Conservation (phyloP, 2,329 filamentous ascomycete genomes). For the Sporothrix schenckii region DNA sequence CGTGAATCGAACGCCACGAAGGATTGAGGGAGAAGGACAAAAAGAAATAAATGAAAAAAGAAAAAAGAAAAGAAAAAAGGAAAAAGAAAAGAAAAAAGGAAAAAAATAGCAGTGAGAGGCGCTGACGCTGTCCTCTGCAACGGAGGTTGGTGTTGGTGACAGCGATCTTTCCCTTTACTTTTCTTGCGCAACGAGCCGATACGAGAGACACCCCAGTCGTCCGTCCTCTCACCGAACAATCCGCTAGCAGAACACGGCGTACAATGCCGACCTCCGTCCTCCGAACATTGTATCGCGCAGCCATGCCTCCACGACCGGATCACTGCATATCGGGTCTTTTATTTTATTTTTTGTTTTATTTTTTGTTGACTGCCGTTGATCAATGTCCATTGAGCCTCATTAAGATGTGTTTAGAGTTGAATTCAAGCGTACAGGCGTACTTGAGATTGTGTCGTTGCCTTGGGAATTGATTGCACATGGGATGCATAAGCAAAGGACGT, state of each 20-base stretch:
- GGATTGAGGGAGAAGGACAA: not conserved
- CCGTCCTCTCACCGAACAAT: not conserved
- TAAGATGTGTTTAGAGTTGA: not conserved
- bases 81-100: too few species aligned
- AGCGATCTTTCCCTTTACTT: not conserved
- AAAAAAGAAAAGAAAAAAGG: too few species aligned
- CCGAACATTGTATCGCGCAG: conserved; percentile 13
- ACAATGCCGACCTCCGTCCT: not conserved
- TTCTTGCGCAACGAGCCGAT: conserved; percentile 6
- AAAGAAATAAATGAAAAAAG: too few species aligned
- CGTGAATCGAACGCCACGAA: not conserved
- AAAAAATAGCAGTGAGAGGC: too few species aligned
- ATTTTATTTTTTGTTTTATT: not conserved
- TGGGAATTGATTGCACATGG: too few species aligned
- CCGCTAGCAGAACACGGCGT: not conserved
- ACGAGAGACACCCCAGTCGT: not conserved
- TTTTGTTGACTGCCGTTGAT: not conserved
- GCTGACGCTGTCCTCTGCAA: too few species aligned
- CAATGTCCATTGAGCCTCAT: not conserved
- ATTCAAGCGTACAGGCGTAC: not conserved
- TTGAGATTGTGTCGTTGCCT: too few species aligned
- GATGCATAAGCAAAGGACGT: too few species aligned
- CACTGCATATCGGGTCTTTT: conserved; percentile 10
- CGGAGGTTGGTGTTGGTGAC: too few species aligned
- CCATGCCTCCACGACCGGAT: not conserved